phyloP scores from a whole-genome alignment of 345 rosid species.

The Excoecaria agallocha region DNA sequence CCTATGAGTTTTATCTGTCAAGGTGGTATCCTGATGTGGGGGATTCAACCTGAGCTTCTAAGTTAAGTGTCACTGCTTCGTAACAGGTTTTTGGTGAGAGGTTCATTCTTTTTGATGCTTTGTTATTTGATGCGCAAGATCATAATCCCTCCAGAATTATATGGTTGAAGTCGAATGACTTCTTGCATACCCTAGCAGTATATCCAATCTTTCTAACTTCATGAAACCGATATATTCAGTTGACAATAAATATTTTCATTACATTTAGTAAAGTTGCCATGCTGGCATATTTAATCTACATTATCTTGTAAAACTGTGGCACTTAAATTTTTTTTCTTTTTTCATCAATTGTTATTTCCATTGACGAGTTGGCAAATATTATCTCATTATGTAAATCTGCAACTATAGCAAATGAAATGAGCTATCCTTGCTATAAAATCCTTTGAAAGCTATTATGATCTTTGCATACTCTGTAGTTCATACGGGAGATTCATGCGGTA shows the following conservation, averaged over 20 bases:
- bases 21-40: not conserved
- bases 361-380: not conserved
- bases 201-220: not conserved
- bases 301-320: too few relatives aligned
- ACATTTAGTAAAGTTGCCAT: too few relatives aligned
- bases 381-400: not conserved
- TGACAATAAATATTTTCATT: not conserved
- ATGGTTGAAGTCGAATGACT: not conserved
- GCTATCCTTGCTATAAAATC: not conserved
- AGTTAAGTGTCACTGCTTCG: not conserved
- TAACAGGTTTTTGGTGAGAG: not conserved
- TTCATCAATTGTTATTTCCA: not conserved
- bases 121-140: not conserved
- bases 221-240: not conserved
- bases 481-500: not conserved
- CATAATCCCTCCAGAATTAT: not conserved
- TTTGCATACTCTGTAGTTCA: not conserved
- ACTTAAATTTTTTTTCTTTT: too few relatives aligned
- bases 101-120: not conserved
- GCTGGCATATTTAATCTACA: too few relatives aligned
- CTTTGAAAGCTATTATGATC: not conserved
- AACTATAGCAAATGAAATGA: not conserved
- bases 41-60: not conserved
- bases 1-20: not conserved
- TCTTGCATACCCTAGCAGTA: not conserved